phyloP scores from a whole-genome alignment of 768 basidiomycete species.

The Trametes punicea region DNA sequence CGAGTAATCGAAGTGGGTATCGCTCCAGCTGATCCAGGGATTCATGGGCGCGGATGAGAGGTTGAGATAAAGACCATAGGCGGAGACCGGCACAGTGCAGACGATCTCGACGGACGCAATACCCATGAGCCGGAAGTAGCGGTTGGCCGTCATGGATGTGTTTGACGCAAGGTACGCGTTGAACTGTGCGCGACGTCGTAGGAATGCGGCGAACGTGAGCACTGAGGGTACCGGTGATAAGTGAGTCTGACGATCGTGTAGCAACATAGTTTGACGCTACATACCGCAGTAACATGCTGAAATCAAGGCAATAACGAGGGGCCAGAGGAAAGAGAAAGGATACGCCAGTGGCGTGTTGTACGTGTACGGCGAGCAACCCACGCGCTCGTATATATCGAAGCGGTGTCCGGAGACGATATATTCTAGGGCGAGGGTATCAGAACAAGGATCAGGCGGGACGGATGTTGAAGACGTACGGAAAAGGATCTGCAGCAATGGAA shows the following conservation, averaged over 20 bases:
- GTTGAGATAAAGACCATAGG: conserved; percentile 37
- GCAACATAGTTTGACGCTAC: neutral
- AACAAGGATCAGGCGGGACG: neutral
- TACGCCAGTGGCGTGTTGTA: conserved; percentile 40
- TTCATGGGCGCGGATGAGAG: conserved; percentile 29
- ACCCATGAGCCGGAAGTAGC: conserved; percentile 59
- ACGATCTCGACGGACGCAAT: conserved; percentile 46
- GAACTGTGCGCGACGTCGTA: conserved; percentile 48
- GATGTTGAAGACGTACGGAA: conserved; percentile 20
- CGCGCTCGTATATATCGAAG: conserved; percentile 54
- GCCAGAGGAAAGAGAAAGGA: conserved; percentile 31
- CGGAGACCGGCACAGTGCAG: conserved; percentile 35
- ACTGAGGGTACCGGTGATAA: conserved; percentile 12
- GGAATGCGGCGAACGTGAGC: conserved; percentile 42
- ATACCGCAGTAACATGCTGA: conserved; percentile 38
- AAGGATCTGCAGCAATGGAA: conserved; percentile 9
- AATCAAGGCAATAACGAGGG: conserved; percentile 20
- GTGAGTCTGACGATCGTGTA: neutral
- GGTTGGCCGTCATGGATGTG: conserved; percentile 22
- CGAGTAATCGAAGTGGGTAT: conserved; percentile 47
- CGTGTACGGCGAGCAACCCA: conserved; percentile 52
- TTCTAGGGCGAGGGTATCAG: conserved; percentile 7
- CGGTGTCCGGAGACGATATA: conserved; percentile 49
- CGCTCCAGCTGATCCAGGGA: conserved; percentile 46
- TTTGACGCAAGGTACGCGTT: conserved; percentile 36